These are phyloP conservation scores for Aspergillus uvarum DNA, from an alignment of 2,329 filamentous ascomycete genomes.

Conservation along the genomic window DNA sequence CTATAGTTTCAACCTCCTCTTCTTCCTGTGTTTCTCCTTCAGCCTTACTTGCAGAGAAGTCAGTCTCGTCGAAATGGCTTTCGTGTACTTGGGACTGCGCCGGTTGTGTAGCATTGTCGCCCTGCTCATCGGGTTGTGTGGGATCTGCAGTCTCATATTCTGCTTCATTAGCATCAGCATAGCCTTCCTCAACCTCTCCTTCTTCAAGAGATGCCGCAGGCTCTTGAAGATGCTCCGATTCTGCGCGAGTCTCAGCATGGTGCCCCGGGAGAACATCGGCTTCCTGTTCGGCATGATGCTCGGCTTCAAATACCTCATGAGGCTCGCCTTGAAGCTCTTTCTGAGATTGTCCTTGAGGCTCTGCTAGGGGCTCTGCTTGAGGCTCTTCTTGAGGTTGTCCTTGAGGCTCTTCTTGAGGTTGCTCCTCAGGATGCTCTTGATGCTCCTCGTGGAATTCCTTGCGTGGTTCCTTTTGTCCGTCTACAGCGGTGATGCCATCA, in stretches of 20 bases:
- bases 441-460: conserved; percentile 2
- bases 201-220: conserved; percentile 7
- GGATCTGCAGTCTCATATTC: conserved; percentile 14
- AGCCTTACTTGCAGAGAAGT: conserved; percentile 12
- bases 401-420: no score
- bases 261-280: conserved; percentile 4
- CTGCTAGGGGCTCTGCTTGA: background rate
- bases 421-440: background rate
- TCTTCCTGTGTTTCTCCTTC: background rate
- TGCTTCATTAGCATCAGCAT: conserved; percentile 25
- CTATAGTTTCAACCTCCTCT: conserved; percentile 10
- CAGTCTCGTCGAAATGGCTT: conserved; percentile 16
- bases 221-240: conserved; percentile 10
- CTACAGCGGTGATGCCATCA: background rate
- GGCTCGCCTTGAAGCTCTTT: background rate
- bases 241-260: background rate
- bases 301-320: conserved; percentile 1
- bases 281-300: conserved; percentile 1
- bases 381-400: background rate
- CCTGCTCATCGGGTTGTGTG: conserved; percentile 5
- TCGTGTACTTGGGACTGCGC: conserved; percentile 17
- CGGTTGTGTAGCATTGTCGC: conserved; percentile 1
- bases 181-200: conserved; percentile 7
- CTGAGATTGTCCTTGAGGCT: background rate
- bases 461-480: background rate